Conservation (phyloP, 495 filamentous ascomycete genomes). For the Penicillium ucsense region DNA sequence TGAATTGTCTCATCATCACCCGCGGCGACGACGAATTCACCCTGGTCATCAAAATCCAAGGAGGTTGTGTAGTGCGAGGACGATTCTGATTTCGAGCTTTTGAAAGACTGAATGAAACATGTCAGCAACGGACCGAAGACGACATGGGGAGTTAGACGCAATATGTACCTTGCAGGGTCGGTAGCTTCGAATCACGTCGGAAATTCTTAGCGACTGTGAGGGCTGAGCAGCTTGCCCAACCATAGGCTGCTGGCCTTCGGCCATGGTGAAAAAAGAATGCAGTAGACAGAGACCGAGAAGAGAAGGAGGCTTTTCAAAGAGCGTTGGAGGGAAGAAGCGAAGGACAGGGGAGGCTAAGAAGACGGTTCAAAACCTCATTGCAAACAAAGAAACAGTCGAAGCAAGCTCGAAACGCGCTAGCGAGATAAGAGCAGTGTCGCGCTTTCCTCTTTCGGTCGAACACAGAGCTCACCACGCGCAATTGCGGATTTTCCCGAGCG, state of each 20-base stretch:
- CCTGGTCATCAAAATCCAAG: conserved; percentile 91
- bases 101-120: conserved; percentile 22
- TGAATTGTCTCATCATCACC: conserved; percentile 91
- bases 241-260: conserved; percentile 20
- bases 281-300: background rate
- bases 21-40: conserved; percentile 77
- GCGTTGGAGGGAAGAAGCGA: no score
- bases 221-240: conserved; percentile 18
- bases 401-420: background rate
- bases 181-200: conserved; percentile 38
- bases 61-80: conserved; percentile 48
- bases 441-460: conserved; percentile 4
- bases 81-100: conserved; percentile 27
- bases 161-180: conserved; percentile 37
- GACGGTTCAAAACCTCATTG: no score
- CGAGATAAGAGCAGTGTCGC: background rate
- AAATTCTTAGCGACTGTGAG: conserved; percentile 27
- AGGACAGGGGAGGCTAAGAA: no score
- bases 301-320: background rate
- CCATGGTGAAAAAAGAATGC: conserved; percentile 15
- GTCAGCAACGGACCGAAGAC: background rate
- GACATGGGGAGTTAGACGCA: background rate
- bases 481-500: conserved; percentile 10
- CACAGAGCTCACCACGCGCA: conserved; percentile 14
- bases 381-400: background rate